Conservation (phyloP, 2,329 filamentous ascomycete genomes). For the Diaporthe nobilis region DNA sequence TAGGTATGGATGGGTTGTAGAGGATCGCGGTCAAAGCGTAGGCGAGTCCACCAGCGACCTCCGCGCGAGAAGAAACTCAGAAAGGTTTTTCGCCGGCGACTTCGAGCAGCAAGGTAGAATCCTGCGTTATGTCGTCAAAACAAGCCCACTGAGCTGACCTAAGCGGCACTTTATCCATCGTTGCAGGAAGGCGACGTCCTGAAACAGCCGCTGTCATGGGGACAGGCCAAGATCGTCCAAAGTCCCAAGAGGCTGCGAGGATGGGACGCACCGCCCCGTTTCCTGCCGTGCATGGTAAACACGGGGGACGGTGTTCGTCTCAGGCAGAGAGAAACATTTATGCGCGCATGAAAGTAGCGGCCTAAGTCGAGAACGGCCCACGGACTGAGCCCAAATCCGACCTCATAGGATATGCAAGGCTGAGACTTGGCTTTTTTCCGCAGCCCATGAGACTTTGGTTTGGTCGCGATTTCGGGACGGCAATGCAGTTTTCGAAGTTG, state of each 20-base stretch:
- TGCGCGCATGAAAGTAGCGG: constrained; percentile 10
- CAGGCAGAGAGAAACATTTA: constrained; percentile 25
- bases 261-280: constrained; percentile 18
- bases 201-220: constrained; percentile 37
- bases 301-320: constrained; percentile 37
- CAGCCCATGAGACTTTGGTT: constrained; percentile 3
- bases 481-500: neutral
- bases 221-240: constrained; percentile 22
- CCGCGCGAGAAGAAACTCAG: neutral
- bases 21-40: neutral
- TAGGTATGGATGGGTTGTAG: neutral
- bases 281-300: constrained; percentile 15
- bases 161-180: constrained; percentile 14
- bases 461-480: neutral
- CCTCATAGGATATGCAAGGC: constrained; percentile 38
- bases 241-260: constrained; percentile 5
- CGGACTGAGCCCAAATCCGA: constrained; percentile 15
- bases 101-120: neutral
- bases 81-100: neutral
- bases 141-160: constrained; percentile 22
- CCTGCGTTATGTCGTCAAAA: constrained; percentile 22
- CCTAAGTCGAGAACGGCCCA: neutral
- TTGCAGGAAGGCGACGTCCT: constrained; percentile 8
- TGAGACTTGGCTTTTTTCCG: constrained; percentile 32
- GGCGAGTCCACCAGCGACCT: neutral